Evolutionary conservation across 2,329 filamentous ascomycete species (phyloP).

Genomic region (Fusarium zealandicum): DNA sequence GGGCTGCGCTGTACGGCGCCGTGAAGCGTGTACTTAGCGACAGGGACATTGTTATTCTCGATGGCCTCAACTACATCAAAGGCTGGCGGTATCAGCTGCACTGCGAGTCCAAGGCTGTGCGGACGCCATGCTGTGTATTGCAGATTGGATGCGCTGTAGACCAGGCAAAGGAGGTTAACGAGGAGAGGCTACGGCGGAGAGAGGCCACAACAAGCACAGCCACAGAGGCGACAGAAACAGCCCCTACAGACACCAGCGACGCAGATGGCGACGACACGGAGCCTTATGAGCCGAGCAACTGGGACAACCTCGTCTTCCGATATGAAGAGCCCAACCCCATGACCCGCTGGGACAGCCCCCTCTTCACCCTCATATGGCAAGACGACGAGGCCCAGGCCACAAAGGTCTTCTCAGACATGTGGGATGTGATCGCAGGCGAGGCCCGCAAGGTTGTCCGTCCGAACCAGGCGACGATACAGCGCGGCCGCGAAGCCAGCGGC

Average conservation of each 20-base stretch:
- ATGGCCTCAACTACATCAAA: conserved; percentile 88
- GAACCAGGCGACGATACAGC: conserved; percentile 76
- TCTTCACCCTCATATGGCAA: conserved; percentile 81
- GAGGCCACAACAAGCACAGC: conserved; percentile 7
- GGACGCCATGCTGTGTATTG: conserved; percentile 78
- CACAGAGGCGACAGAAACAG: background rate
- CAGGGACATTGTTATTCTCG: conserved; percentile 79
- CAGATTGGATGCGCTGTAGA: conserved; percentile 66
- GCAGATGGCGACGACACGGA: conserved; percentile 41
- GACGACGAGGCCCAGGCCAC: conserved; percentile 68
- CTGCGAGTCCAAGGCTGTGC: conserved; percentile 82
- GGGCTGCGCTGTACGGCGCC: conserved; percentile 77
- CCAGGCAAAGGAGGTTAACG: conserved; percentile 65
- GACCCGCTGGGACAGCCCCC: conserved; percentile 82
- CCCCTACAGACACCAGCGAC: background rate
- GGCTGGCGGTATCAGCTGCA: conserved; percentile 87
- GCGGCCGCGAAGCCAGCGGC: conserved; percentile 67
- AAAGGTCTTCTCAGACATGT: conserved; percentile 69
- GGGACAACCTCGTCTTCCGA: conserved; percentile 81
- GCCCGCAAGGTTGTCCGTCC: conserved; percentile 70
- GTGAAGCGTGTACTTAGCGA: conserved; percentile 78
- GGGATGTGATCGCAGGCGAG: conserved; percentile 75
- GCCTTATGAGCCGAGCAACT: conserved; percentile 65
- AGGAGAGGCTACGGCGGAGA: conserved; percentile 56
- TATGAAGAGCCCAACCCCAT: conserved; percentile 89